Percentiles rank a stretch among this genome's conserved stretches.
These are phyloP conservation scores for Suhomyces atakaporum DNA, from an alignment of 1,139 yeast genomes.

Conservation along the genomic window DNA sequence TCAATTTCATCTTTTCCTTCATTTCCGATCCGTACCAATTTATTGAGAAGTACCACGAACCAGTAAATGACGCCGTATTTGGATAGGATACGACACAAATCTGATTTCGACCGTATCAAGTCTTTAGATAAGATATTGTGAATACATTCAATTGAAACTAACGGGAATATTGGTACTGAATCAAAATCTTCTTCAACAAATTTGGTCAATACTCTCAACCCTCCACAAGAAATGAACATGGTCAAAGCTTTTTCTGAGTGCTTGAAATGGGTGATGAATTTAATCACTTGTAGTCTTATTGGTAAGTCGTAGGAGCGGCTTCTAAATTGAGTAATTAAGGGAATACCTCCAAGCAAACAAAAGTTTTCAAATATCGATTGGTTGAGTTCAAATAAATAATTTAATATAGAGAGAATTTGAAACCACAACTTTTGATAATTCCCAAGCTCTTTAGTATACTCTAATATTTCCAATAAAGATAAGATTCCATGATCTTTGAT, in stretches of 20 bases:
- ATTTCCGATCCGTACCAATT: slow-evolving; percentile 24
- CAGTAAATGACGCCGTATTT: slow-evolving; percentile 53
- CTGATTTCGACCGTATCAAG: slow-evolving; percentile 51
- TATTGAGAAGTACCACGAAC: slow-evolving; percentile 46
- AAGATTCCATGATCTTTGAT: slow-evolving; percentile 53
- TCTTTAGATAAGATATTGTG: slow-evolving; percentile 46
- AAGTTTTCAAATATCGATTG: slow-evolving; percentile 49
- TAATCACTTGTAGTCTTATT: slow-evolving; percentile 47
- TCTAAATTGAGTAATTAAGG: slow-evolving; percentile 48
- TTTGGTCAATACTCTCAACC: slow-evolving; percentile 50
- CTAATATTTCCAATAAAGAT: slow-evolving; percentile 50
- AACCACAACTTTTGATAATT: slow-evolving; percentile 40
- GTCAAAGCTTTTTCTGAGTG: slow-evolving; percentile 44
- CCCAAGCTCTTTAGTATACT: slow-evolving; percentile 32
- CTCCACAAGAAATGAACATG: slow-evolving; percentile 59
- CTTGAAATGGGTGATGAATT: slow-evolving; percentile 42
- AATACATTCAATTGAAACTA: slow-evolving; percentile 49
- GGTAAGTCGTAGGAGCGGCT: slow-evolving; percentile 35
- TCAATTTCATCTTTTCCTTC: slow-evolving; percentile 22
- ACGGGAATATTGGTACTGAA: slow-evolving; percentile 45
- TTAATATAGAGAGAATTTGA: slow-evolving; percentile 44
- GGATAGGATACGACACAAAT: slow-evolving; percentile 55
- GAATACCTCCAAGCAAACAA: slow-evolving; percentile 60
- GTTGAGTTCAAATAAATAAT: slow-evolving; percentile 38
- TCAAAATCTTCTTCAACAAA: slow-evolving; percentile 59